phyloP scores from a whole-genome alignment of 192 early-diverging fungal genomes.

The Umbelopsis sp. region DNA sequence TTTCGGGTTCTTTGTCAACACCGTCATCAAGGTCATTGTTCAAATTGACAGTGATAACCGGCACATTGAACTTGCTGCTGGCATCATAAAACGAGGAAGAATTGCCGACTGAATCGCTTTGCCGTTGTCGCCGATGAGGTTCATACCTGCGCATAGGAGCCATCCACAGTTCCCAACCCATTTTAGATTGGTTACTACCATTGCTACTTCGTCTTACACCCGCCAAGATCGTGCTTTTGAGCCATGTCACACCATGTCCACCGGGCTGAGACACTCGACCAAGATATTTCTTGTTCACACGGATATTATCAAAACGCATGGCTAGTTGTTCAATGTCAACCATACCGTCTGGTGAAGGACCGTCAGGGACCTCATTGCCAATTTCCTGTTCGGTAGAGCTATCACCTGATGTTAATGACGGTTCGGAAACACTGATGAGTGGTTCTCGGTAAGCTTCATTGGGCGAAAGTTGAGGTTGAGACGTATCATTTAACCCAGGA shows the following conservation, averaged over 20 bases:
- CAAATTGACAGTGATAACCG: slow-evolving; percentile 13
- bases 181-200: background rate
- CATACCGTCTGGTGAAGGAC: background rate
- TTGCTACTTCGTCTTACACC: slow-evolving; percentile 22
- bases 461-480: background rate
- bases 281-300: slow-evolving; percentile 20
- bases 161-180: slow-evolving; percentile 32
- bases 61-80: slow-evolving; percentile 3
- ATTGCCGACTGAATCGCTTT: background rate
- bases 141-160: slow-evolving; percentile 31
- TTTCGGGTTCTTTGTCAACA: background rate
- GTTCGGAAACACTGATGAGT: background rate
- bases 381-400: background rate
- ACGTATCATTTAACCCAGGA: background rate
- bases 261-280: slow-evolving; percentile 27
- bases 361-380: background rate
- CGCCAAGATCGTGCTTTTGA: slow-evolving; percentile 35
- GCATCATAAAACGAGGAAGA: slow-evolving; percentile 8
- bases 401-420: background rate
- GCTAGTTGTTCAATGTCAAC: slow-evolving; percentile 40
- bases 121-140: background rate
- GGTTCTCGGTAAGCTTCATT: background rate
- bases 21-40: slow-evolving; percentile 14
- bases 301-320: slow-evolving; percentile 11
- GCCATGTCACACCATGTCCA: slow-evolving; percentile 21